Base-by-base conservation (phyloP, 805 yeast genomes). In the Ogataea allantospora region DNA sequence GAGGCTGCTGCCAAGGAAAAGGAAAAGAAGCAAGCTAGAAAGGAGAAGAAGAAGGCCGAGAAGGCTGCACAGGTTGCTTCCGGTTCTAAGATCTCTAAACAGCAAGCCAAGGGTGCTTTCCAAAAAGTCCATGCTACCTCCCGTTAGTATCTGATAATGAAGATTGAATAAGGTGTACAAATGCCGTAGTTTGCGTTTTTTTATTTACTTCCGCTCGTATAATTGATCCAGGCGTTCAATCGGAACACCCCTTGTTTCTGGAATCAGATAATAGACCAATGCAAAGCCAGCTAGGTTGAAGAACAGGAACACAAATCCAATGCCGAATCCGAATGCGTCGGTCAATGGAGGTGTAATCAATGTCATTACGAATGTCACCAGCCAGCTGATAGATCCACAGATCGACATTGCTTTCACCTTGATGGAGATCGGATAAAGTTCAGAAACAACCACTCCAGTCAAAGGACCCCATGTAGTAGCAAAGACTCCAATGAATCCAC, bases 31-130 rank as follows among this genome's bases (percentile, higher is more conserved):
- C 86, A 87, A 82, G 83, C 83, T 66, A 86, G 77, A 64, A 91
- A 88, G 75, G 93, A 87, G 68, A 78, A 85, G 71, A 91, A 95
- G 86, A 88, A 87, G 83, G 91, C 95, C 65, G 89, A 82, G 62
- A 82, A 83, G 75, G 95, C 95, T 61, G 80, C 78, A 70, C 68
- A 70, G 60, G 88, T 81, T 68, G 88, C 86, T 67, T 67, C 82
- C 62, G 86, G 83, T 66, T 62, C 80, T 53, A 80, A 78, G 75
- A 71, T 87, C 68, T 85, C 96, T 63, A 91, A 91, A 81, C 95
- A 88, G 80, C 93, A 83, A 72, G 88, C 91, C 66, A 88, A 87
- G 80, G 97, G 97, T 79, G 88, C 95, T 70, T 87, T 85, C 88
- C 93, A 85, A 75, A 88, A 88, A 79, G 96, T 88, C 64, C 83